Base-by-base conservation (phyloP, 192 early-diverging fungal species). In the Umbelopsis isabellina region DNA sequence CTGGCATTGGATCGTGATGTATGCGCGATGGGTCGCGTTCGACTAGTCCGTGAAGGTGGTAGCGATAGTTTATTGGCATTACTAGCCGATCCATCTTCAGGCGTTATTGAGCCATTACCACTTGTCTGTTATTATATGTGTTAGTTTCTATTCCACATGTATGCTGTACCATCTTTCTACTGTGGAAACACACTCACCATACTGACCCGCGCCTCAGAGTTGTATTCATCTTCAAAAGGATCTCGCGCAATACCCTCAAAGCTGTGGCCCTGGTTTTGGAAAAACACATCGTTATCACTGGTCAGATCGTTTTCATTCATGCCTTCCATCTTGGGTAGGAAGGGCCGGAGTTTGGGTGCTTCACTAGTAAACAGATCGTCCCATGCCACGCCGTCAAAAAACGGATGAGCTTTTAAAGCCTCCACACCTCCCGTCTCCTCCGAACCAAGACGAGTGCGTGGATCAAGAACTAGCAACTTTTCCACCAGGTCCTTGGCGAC, bases 311-410 rank as follows among this genome's bases (percentile, higher is more conserved):
- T 27, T 18, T 61, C 55, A 35, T 61, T 61, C 55, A 61, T 61
- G 55, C 30, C 55, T 35, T 61, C 55, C 55, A 61, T 61, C 25
- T 61, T 61, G 16, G 55, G 55, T 3, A 61, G 33, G 30, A 61
- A 61, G 0, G 55, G 55, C 4, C 55, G 55, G 6, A 61, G 30
- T 12, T 61, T 61, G 25, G 55, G 55, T 25, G 90, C 87, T 13
- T 81, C 79, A 21, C 68, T 73, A 4, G 76, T 67, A 76, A 86
- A 87, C 20, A 95, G 44, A 0, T 68, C 61, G 10, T 83, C 77
- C 93, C 93, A 97, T 13, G 90, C 80, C 41, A 97, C 84, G n/a
- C 86, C 92, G 0, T 84, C 67, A 69, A 98, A 98, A 66, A 98
- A 95, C 15, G 91, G 71, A 49, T 98, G 93, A 13, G 73, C 74